Evolutionary conservation across 768 basidiomycete species (phyloP).

Genomic region (Auriscalpium orientale): DNA sequence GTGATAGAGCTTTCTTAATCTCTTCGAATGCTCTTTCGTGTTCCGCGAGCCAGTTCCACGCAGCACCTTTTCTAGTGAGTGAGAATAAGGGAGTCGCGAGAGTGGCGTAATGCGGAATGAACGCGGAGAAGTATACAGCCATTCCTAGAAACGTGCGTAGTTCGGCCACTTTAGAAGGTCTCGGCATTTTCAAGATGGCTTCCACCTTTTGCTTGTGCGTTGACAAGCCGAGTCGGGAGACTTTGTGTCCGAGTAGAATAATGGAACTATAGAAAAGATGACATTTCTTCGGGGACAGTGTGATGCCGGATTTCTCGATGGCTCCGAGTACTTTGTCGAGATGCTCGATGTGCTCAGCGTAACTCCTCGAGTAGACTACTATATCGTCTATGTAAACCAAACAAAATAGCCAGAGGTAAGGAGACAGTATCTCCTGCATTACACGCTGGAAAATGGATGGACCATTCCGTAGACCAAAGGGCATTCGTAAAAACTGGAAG

Average conservation of each 20-base stretch:
- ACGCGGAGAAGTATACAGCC: conserved; percentile 30
- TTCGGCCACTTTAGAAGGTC: conserved; percentile 10
- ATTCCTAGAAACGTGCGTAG: conserved; percentile 21
- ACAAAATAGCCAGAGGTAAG: conserved; percentile 5
- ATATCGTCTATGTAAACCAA: conserved; percentile 11
- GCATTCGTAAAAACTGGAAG: conserved; percentile 34
- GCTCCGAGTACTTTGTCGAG: conserved; percentile 23
- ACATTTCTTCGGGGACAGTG: conserved; percentile 22
- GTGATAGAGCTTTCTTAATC: conserved; percentile 21
- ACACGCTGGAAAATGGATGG: conserved; percentile 34
- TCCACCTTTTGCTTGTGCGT: too few relatives aligned
- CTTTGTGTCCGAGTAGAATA: conserved; percentile 28
- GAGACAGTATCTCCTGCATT: conserved; percentile 26
- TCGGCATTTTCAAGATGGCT: conserved; percentile 23
- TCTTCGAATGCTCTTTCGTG: conserved; percentile 23
- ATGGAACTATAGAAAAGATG: conserved; percentile 19
- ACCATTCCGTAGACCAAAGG: conserved; percentile 24
- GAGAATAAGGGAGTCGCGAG: conserved; percentile 27
- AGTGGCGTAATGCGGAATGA: conserved; percentile 28
- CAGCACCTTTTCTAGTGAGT: conserved; percentile 23
- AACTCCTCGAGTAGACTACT: conserved; percentile 5
- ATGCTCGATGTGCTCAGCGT: conserved; percentile 14
- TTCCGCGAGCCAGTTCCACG: conserved; percentile 18
- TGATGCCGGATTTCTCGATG: conserved; percentile 17
- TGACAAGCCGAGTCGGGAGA: conserved; percentile 29